phyloP scores from a whole-genome alignment of 129 eudicot species.

The Logfia minima region DNA sequence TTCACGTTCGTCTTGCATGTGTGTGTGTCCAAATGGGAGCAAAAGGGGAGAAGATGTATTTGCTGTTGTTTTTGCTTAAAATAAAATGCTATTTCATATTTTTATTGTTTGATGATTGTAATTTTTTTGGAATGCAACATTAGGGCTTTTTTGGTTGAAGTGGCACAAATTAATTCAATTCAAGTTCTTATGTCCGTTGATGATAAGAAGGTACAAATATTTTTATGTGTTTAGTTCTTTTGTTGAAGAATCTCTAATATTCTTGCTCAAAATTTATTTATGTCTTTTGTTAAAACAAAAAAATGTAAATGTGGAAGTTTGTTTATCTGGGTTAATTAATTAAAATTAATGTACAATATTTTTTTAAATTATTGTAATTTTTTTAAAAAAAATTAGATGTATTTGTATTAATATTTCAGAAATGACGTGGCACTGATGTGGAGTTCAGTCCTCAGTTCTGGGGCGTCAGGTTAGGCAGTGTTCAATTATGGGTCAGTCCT shows the following conservation, averaged over 20 bases:
- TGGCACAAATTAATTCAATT: conserved; percentile 32
- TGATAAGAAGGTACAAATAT: conserved; percentile 50
- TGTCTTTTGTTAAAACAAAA: background rate
- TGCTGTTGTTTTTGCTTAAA: too few species aligned
- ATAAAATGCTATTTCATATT: background rate
- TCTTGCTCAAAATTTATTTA: background rate
- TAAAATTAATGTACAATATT: too few species aligned
- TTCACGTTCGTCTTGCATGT: too few species aligned
- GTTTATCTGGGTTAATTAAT: background rate
- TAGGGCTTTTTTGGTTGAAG: conserved; percentile 51
- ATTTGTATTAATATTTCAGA: too few species aligned
- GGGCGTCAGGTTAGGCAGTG: too few species aligned
- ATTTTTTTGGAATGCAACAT: conserved; percentile 28
- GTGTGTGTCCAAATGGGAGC: too few species aligned
- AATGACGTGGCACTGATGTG: too few species aligned
- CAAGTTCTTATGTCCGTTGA: conserved; percentile 50
- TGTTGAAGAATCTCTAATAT: background rate
- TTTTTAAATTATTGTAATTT: too few species aligned
- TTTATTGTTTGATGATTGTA: conserved; percentile 14
- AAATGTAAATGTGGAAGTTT: background rate
- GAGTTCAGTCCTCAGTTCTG: too few species aligned
- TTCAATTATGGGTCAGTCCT: too few species aligned
- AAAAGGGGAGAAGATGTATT: too few species aligned
- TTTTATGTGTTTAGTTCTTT: background rate
- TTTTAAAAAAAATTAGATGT: too few species aligned